Evolutionary conservation across 345 rosid species (phyloP).

Genomic region (Atalantia buxifolia): DNA sequence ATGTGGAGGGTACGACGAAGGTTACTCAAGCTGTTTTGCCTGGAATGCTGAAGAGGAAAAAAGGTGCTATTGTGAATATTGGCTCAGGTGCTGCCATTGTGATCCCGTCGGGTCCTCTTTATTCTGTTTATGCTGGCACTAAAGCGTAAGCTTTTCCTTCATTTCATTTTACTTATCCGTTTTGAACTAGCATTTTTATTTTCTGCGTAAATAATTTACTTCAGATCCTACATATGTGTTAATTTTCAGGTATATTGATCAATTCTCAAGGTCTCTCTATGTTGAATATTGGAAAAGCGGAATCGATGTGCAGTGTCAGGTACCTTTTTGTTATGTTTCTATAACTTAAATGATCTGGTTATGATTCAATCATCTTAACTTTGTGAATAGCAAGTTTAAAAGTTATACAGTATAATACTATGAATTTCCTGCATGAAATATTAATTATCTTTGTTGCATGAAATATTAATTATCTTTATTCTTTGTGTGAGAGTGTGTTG

Average conservation of each 20-base stretch:
- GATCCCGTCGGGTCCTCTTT: constrained; percentile 94
- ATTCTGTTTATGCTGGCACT: constrained; percentile 84
- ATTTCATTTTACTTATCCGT: neutral
- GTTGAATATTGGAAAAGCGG: constrained; percentile 90
- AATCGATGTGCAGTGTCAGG: constrained; percentile 78
- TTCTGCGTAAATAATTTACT: neutral
- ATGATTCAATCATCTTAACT: neutral
- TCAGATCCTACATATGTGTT: neutral
- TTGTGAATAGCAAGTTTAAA: neutral
- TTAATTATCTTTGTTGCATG: neutral
- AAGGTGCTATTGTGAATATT: constrained; percentile 86
- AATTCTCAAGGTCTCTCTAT: constrained; percentile 81
- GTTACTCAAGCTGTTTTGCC: constrained; percentile 83
- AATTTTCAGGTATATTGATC: constrained; percentile 74
- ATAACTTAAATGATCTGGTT: too few relatives aligned
- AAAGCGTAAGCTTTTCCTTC: constrained; percentile 59
- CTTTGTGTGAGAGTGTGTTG: neutral
- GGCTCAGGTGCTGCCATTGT: constrained; percentile 94
- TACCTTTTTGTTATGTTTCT: constrained; percentile 18
- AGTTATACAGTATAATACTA: neutral
- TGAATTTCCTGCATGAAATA: neutral
- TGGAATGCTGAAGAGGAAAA: constrained; percentile 81
- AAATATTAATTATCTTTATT: neutral
- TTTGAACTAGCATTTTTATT: neutral
- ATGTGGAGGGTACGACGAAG: constrained; percentile 90